Percentiles rank a stretch among this genome's conserved stretches.
Evolutionary conservation across 805 yeast genomes (phyloP).

Genomic region (Cyberlindnera euphorbiiphila): DNA sequence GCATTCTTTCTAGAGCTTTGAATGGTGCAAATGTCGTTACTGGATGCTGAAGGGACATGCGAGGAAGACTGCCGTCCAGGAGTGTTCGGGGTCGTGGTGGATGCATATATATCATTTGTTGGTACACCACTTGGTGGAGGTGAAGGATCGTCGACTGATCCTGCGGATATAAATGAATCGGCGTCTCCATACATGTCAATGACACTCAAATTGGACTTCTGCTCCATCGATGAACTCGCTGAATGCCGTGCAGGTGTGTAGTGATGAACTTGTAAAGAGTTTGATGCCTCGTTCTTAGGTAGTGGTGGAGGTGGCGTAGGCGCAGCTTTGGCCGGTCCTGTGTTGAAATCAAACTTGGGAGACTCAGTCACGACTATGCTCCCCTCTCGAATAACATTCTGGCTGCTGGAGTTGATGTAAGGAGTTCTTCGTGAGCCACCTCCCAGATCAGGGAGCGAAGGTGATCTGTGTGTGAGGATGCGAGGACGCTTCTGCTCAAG

Average conservation of each 20-base stretch:
- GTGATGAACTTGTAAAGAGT: too few relatives aligned
- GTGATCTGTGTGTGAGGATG: constrained; percentile 11
- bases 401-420: not conserved
- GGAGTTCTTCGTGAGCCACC: constrained; percentile 6
- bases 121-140: not conserved
- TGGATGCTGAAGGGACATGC: constrained; percentile 1
- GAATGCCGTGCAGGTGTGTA: constrained; percentile 3
- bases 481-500: not conserved
- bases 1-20: constrained; percentile 15
- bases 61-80: too few relatives aligned
- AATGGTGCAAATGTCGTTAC: constrained; percentile 8
- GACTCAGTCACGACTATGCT: not conserved
- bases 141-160: not conserved
- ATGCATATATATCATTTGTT: not conserved
- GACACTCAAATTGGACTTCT: constrained; percentile 31
- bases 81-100: not conserved
- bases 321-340: not conserved
- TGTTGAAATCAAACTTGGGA: constrained; percentile 5
- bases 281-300: too few relatives aligned
- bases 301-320: too few relatives aligned
- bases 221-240: constrained; percentile 17
- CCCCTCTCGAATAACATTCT: not conserved
- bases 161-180: constrained; percentile 8
- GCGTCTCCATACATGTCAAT: constrained; percentile 35
- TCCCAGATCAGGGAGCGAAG: constrained; percentile 11